Conservation (phyloP, 2,329 filamentous ascomycete genomes). For the Ophiobolus disseminans region DNA sequence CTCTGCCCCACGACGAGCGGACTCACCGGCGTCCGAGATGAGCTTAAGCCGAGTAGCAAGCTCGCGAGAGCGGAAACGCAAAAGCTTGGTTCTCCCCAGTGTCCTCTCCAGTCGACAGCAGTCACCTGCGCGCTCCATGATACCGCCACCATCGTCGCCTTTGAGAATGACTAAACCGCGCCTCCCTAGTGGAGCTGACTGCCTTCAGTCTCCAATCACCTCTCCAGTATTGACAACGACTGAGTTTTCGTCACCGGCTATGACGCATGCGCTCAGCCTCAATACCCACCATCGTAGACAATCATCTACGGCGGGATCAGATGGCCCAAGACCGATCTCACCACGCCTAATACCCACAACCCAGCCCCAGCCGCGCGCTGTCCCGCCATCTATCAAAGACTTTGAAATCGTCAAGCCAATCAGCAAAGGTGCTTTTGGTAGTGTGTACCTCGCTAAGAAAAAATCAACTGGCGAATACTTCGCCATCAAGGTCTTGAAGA, state of each 20-base stretch:
- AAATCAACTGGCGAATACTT: constrained; percentile 98
- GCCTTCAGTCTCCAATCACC: constrained; percentile 80
- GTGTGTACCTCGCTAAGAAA: constrained; percentile 97
- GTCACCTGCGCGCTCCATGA: constrained; percentile 79
- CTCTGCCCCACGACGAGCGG: constrained; percentile 74
- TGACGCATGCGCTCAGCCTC: constrained; percentile 56
- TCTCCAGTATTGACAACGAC: constrained; percentile 85
- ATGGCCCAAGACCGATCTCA: constrained; percentile 73
- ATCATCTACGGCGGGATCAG: constrained; percentile 85
- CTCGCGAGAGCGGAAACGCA: constrained; percentile 81
- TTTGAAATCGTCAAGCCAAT: constrained; percentile 99
- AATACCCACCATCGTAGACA: constrained; percentile 79
- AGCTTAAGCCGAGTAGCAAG: constrained; percentile 78
- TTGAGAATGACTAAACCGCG: constrained; percentile 85
- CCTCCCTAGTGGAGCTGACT: constrained; percentile 66
- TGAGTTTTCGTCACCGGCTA: constrained; percentile 79
- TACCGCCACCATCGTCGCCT: constrained; percentile 77
- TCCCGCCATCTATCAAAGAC: constrained; percentile 96
- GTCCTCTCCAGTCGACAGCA: constrained; percentile 83
- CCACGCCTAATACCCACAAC: constrained; percentile 79
- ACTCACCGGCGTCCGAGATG: constrained; percentile 84
- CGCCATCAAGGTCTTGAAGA: constrained; percentile 97
- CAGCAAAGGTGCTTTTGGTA: constrained; percentile 97
- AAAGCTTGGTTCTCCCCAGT: constrained; percentile 83
- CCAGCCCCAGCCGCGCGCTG: constrained; percentile 83